phyloP scores from a whole-genome alignment of 257 asterid species.

The Przewalskia tangutica region DNA sequence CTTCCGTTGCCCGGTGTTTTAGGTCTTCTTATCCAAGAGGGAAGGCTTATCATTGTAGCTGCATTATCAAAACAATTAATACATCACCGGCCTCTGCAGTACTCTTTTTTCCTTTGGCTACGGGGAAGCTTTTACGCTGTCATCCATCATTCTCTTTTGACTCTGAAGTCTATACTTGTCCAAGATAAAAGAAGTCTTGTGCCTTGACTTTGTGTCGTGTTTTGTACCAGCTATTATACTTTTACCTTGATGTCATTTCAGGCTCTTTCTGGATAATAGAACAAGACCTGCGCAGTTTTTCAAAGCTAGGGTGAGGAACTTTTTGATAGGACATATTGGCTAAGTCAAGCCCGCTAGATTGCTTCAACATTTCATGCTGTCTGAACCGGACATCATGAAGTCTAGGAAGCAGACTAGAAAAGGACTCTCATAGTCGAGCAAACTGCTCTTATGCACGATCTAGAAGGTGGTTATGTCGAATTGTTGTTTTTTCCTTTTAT shows the following conservation, averaged over 20 bases:
- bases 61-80: neutral
- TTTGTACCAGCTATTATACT: neutral
- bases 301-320: neutral
- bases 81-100: neutral
- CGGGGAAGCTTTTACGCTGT: neutral
- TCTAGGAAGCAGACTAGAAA: neutral
- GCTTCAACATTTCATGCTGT: neutral
- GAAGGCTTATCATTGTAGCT: neutral
- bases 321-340: neutral
- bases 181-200: neutral
- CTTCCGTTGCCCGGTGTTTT: neutral
- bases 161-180: neutral
- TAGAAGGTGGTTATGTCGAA: neutral
- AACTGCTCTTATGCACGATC: neutral
- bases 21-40: slow-evolving; percentile 3
- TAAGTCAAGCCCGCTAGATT: neutral
- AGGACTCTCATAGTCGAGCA: neutral
- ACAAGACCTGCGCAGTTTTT: neutral
- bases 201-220: neutral
- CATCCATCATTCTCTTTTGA: neutral
- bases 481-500: neutral
- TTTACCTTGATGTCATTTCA: neutral
- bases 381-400: neutral
- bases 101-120: neutral
- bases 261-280: neutral